Evolutionary conservation across 2,329 filamentous ascomycete species (phyloP).

Genomic region (Macrophomina tecta): DNA sequence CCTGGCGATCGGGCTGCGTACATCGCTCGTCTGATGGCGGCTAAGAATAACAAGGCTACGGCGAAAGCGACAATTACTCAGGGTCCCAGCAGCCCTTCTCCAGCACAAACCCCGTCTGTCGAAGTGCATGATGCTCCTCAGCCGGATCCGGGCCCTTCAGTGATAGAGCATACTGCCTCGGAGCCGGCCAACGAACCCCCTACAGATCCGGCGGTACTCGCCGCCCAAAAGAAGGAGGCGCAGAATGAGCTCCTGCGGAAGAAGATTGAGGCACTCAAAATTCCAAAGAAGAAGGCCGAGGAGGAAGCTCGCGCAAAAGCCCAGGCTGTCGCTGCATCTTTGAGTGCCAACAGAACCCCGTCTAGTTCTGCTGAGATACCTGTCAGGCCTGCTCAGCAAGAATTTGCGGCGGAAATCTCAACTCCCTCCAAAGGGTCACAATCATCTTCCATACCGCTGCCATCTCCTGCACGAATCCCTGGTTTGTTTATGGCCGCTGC

Average conservation of each 20-base stretch:
- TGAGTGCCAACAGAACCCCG: constrained; percentile 16
- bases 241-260: constrained; percentile 78
- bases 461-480: constrained; percentile 52
- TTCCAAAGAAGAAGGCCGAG: constrained; percentile 21
- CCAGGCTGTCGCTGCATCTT: constrained; percentile 15
- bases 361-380: constrained; percentile 11
- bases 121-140: not conserved
- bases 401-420: not conserved
- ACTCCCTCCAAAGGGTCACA: constrained; percentile 11
- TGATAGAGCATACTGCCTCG: not conserved
- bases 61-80: constrained; percentile 23
- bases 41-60: constrained; percentile 60
- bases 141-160: not conserved
- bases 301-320: constrained; percentile 26
- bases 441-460: constrained; percentile 23
- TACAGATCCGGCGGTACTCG: constrained; percentile 28
- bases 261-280: constrained; percentile 72
- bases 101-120: not conserved
- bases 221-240: constrained; percentile 60
- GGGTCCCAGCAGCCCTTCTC: not conserved
- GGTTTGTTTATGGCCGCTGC: constrained; percentile 58
- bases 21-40: constrained; percentile 77
- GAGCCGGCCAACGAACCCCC: not conserved
- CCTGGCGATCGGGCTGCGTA: constrained; percentile 74
- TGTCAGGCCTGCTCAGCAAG: constrained; percentile 4